A percentile compares a stretch with the other conserved stretches of the same genome.
Evolutionary conservation across 805 yeast genomes (phyloP).

Genomic region (Starmerella lactis-condensi): DNA sequence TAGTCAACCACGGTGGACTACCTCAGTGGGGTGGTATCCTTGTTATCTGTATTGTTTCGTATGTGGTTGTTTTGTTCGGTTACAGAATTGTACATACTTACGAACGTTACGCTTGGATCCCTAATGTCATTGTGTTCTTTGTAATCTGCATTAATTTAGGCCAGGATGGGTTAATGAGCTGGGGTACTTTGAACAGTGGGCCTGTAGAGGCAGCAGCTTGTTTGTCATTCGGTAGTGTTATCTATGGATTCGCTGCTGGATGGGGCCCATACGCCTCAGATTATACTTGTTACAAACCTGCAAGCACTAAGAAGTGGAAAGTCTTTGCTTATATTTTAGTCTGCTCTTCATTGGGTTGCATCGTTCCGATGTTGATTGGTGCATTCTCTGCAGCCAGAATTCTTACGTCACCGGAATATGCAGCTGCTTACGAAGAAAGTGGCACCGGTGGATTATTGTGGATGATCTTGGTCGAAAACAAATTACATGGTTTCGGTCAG

Average conservation of each 20-base stretch:
- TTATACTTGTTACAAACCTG: constrained; percentile 74
- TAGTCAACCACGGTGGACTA: constrained; percentile 40
- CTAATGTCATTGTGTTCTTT: constrained; percentile 52
- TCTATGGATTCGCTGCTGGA: constrained; percentile 81
- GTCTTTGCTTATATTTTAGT: constrained; percentile 44
- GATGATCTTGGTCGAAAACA: constrained; percentile 56
- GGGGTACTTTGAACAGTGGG: constrained; percentile 40
- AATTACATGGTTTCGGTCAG: constrained; percentile 76
- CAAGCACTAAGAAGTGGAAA: constrained; percentile 37
- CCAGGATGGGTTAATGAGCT: constrained; percentile 38
- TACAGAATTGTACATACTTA: constrained; percentile 60
- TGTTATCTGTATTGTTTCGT: constrained; percentile 45
- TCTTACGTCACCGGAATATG: constrained; percentile 28
- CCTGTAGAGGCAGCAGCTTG: constrained; percentile 54
- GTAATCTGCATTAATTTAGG: constrained; percentile 64
- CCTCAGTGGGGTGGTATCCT: constrained; percentile 90
- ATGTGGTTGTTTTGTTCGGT: constrained; percentile 64
- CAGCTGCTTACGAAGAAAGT: constrained; percentile 31
- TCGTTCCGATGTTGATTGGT: constrained; percentile 62
- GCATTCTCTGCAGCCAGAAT: constrained; percentile 70
- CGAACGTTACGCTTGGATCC: constrained; percentile 80
- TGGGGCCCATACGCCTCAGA: constrained; percentile 90
- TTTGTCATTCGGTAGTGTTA: constrained; percentile 62
- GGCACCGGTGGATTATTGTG: constrained; percentile 70
- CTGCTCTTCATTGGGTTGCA: constrained; percentile 51